These are phyloP conservation scores for Lecanicillium sp. DNA, from an alignment of 2,329 filamentous ascomycete species.

Conservation along the genomic window DNA sequence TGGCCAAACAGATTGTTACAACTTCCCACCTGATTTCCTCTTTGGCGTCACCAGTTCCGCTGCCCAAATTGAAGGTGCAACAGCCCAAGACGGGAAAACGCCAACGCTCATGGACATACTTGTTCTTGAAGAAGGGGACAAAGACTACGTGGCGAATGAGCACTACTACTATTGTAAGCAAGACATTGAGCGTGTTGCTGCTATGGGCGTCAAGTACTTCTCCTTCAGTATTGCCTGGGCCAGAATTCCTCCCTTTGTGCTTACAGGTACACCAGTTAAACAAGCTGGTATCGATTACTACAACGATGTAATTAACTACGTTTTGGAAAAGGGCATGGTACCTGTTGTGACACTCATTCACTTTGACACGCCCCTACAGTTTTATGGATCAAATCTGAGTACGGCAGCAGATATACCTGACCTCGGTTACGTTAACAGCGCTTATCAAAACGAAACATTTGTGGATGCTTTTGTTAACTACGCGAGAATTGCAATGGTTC, in stretches of 20 bases:
- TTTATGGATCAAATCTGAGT: slow-evolving; percentile 26
- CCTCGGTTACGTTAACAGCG: slow-evolving; percentile 32
- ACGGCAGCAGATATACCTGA: slow-evolving; percentile 13
- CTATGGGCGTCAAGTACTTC: slow-evolving; percentile 42
- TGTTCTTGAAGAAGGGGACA: slow-evolving; percentile 14
- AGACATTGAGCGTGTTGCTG: slow-evolving; percentile 43
- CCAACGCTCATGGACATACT: slow-evolving; percentile 36
- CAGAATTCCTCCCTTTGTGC: slow-evolving; percentile 41
- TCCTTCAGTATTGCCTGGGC: slow-evolving; percentile 45
- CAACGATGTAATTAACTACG: slow-evolving; percentile 42
- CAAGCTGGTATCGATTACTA: slow-evolving; percentile 42
- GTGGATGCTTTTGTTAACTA: slow-evolving; percentile 44
- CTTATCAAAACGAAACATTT: slow-evolving; percentile 37
- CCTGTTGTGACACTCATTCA: slow-evolving; percentile 41
- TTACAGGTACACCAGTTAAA: slow-evolving; percentile 42
- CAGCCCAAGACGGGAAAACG: slow-evolving; percentile 31
- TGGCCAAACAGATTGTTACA: slow-evolving; percentile 36
- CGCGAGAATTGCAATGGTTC: slow-evolving; percentile 40
- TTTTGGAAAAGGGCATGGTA: slow-evolving; percentile 38
- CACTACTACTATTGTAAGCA: slow-evolving; percentile 50
- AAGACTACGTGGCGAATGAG: slow-evolving; percentile 34
- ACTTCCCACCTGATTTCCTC: slow-evolving; percentile 38
- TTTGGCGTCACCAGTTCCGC: slow-evolving; percentile 42
- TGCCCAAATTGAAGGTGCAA: slow-evolving; percentile 36
- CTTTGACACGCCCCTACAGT: slow-evolving; percentile 37